These are phyloP conservation scores for Spathaspora passalidarum DNA, from an alignment of 805 yeast species.

Conservation along the genomic window DNA sequence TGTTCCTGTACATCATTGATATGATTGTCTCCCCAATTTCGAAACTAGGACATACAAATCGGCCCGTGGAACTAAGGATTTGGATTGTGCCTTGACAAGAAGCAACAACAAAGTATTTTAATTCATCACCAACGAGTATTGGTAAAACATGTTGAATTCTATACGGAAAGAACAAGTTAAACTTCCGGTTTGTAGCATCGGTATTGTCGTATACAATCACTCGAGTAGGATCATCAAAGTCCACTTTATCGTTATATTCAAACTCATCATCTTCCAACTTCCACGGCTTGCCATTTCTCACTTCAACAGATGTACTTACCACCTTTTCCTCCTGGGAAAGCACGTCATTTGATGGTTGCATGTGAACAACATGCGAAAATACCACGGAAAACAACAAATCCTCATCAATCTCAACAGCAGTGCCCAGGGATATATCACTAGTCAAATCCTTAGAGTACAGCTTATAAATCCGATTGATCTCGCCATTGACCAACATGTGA, in stretches of 20 bases:
- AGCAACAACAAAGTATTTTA: conserved; percentile 48
- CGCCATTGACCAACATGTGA: conserved; percentile 25
- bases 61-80: conserved; percentile 45
- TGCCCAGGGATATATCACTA: conserved; percentile 23
- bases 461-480: conserved; percentile 26
- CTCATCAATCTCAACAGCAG: conserved; percentile 34
- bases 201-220: conserved; percentile 44
- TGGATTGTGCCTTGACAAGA: conserved; percentile 59
- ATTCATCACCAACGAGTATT: conserved; percentile 26
- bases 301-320: conserved; percentile 33
- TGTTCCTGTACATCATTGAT: conserved; percentile 30
- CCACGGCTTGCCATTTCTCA: conserved; percentile 43
- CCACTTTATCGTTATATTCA: conserved; percentile 34
- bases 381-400: conserved; percentile 35
- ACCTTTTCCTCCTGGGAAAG: conserved; percentile 11
- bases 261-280: conserved; percentile 33
- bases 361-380: conserved; percentile 30
- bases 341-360: conserved; percentile 5
- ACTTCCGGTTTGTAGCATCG: conserved; percentile 25
- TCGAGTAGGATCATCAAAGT: conserved; percentile 44
- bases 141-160: conserved; percentile 48
- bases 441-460: conserved; percentile 17
- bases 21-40: conserved; percentile 51
- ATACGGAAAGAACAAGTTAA: conserved; percentile 43
- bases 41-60: conserved; percentile 43